Base-by-base conservation (phyloP, 306 rosid genomes). In the Cucurbita ficifolia region DNA sequence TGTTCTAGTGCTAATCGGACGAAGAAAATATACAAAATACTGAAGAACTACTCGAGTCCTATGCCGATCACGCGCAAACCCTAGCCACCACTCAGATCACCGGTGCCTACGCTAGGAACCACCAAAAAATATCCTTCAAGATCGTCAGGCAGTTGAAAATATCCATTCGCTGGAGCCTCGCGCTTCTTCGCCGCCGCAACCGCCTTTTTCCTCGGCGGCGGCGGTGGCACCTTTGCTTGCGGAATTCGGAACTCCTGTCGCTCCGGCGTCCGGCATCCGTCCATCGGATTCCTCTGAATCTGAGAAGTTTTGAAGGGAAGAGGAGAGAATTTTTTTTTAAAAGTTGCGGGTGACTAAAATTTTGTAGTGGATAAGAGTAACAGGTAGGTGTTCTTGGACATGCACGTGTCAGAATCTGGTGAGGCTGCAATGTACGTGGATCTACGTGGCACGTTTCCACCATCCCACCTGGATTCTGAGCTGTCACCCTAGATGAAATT, bases 191-290 rank as follows among this genome's bases (percentile, higher is more conserved):
- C 76, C 38, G 16, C 33, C 0, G 72, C 73, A 60, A 73, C 70
- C 2, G 85, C 78, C 76, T 86, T 91, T 86, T 91, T 91, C 84
- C 70, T 91, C 0, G 91, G 82, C 13, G 51, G 71, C 0, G 92
- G 91, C 7, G 91, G 91, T 0, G 96, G 89, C 53, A 24, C 83
- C 76, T 61, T 40, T 48, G 80, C 73, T 81, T 57, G 59, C 2
- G 62, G 84, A n/a, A 91, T 89, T 53, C 57, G 78, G 68, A 72
- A 78, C 78, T 88, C 96, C 53, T 76, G 35, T 58, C 87, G 77
- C 29, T 81, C 82, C n/a, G 97, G 96, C 5, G 92, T 88, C 0
- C 88, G 63, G 67, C 83, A 88, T 0, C 91, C 67, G 7, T 54
- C 62, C 13, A 21, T 58, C 18, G 18, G 19, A 76, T 49, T 8